phyloP scores from a whole-genome alignment of 495 filamentous ascomycete genomes.

The Penicillium desertorum region DNA sequence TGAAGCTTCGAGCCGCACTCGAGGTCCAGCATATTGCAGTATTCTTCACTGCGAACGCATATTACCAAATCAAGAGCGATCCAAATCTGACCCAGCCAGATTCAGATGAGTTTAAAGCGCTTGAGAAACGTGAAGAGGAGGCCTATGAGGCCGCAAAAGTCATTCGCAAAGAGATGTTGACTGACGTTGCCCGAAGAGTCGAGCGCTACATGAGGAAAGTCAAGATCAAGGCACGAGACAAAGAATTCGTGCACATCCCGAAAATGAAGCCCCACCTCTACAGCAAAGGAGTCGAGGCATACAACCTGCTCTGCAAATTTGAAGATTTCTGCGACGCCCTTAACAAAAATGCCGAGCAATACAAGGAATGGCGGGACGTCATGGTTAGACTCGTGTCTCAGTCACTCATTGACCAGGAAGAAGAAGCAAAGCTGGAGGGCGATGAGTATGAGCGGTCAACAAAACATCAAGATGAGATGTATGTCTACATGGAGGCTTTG shows the following conservation, averaged over 20 bases:
- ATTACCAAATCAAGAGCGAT: constrained; percentile 77
- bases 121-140: constrained; percentile 68
- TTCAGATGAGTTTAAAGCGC: constrained; percentile 60
- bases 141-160: constrained; percentile 74
- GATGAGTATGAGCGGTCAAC: constrained; percentile 88
- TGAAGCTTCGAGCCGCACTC: constrained; percentile 66
- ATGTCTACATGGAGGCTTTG: constrained; percentile 77
- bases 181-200: constrained; percentile 53
- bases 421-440: constrained; percentile 67
- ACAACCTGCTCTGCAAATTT: constrained; percentile 55
- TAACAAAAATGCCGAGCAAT: constrained; percentile 65
- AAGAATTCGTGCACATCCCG: constrained; percentile 64
- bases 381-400: constrained; percentile 67
- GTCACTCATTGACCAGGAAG: constrained; percentile 81
- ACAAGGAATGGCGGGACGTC: constrained; percentile 71
- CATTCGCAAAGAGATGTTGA: constrained; percentile 73
- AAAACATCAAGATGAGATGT: constrained; percentile 79
- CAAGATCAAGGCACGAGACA: constrained; percentile 42
- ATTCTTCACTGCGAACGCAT: constrained; percentile 82
- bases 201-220: constrained; percentile 43
- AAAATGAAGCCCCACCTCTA: constrained; percentile 51
- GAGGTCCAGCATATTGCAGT: constrained; percentile 78
- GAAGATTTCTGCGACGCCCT: constrained; percentile 55
- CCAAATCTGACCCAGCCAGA: constrained; percentile 58
- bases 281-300: constrained; percentile 61